Percentiles rank a stretch among this genome's conserved stretches.
phyloP scores from a whole-genome alignment of 2,329 filamentous ascomycete genomes.

The Calonectria pauciramosa region DNA sequence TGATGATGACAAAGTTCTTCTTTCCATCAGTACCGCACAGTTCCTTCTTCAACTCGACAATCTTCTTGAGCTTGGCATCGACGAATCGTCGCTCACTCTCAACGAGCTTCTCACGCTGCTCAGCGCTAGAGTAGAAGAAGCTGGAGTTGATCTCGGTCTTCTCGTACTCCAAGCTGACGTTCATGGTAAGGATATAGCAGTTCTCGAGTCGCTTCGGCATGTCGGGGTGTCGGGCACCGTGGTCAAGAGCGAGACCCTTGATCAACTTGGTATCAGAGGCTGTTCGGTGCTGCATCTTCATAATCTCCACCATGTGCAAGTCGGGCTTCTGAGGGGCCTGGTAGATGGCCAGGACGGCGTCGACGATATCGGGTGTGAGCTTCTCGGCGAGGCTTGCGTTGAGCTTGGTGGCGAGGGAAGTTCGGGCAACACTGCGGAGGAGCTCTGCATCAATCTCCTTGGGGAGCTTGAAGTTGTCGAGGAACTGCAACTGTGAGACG shows the following conservation, averaged over 20 bases:
- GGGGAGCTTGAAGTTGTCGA: constrained; percentile 92
- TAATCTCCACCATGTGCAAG: constrained; percentile 99
- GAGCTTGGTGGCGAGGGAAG: constrained; percentile 95
- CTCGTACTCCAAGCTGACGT: constrained; percentile 98
- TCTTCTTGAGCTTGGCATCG: constrained; percentile 96
- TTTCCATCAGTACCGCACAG: constrained; percentile 93
- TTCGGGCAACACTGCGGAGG: constrained; percentile 91
- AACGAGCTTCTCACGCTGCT: constrained; percentile 97
- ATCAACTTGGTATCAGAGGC: constrained; percentile 97
- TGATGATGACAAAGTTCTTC: constrained; percentile 98
- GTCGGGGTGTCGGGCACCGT: constrained; percentile 95
- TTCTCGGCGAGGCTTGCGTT: constrained; percentile 90
- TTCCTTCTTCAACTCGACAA: constrained; percentile 97
- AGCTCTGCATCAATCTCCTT: constrained; percentile 94
- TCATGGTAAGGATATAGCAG: constrained; percentile 93
- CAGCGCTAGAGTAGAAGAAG: constrained; percentile 98
- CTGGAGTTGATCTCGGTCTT: constrained; percentile 99
- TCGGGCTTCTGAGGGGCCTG: constrained; percentile 91
- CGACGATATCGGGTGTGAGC: constrained; percentile 94
- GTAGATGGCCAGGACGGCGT: constrained; percentile 96
- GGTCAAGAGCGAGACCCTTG: constrained; percentile 90
- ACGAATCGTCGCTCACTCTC: constrained; percentile 97
- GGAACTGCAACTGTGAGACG: constrained; percentile 71
- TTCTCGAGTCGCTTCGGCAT: constrained; percentile 98
- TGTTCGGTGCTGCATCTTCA: constrained; percentile 99